Base-by-base conservation (phyloP, 2,329 filamentous ascomycete species). In the Paracamarosporium sp. region DNA sequence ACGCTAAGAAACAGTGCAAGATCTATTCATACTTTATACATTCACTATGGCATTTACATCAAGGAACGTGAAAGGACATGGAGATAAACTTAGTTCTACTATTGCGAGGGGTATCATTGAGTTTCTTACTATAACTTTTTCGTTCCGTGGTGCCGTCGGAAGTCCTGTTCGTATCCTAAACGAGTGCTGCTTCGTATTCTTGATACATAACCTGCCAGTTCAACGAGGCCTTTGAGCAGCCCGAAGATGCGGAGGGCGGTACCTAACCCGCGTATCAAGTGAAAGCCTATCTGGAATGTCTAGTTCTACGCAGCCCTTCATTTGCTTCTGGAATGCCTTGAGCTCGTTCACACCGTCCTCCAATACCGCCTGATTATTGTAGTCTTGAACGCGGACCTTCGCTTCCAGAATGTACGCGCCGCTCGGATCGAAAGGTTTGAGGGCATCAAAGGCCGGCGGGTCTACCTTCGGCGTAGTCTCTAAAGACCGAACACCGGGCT, bases 201-300 rank as follows among this genome's bases (percentile, higher is more conserved):
- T 17, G 15, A 50, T 27, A 20, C 24, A n/a, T 38, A 13, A 28
- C 24, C 24, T 36, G 31, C 33, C 47, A 11, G 4, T 25, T 70
- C 66, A 73, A 15, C 65, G 66, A 52, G 55, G 56, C 30, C 64
- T 54, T 38, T 27, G 56, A 20, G 57, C 56, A 28, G 58, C 60
- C 27, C 57, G 47, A 15, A 62, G 53, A 36, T 61, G 59, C 36
- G 66, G 65, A 13, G 70, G 60, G 31, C 66, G 70, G 61, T 79
- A 85, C 70, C 83, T 87, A 36, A 86, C 83, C 55, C 86, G 79
- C 3, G 86, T 86, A 68, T 89, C 86, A 60, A 89, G 74, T 25
- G 83, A 78, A 48, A 89, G 72, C 48, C 87, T 78, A 71, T 89
- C 85, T 1, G 83, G 85, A 44, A 83, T 79, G 45, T 81, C 79